A percentile compares a stretch with the other conserved stretches of the same genome.
phyloP scores from a whole-genome alignment of 176 grass and related monocot genomes.

The Ensete glaucum region DNA sequence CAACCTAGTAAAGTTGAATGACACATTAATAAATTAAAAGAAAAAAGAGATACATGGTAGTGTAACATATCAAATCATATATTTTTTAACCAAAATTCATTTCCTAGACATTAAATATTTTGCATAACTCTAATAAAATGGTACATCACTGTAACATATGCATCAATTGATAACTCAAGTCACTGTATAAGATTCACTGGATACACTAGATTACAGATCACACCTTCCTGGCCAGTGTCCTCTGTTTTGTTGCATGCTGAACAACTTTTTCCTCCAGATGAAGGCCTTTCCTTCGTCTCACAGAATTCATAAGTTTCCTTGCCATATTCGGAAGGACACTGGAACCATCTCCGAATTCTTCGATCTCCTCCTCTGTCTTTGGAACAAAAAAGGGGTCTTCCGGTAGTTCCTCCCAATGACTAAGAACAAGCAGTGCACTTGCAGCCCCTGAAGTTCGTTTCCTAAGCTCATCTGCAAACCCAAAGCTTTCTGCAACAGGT shows the following conservation, averaged over 20 bases:
- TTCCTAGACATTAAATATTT: too few species aligned
- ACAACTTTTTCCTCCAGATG: slow-evolving; percentile 89
- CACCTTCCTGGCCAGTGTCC: slow-evolving; percentile 84
- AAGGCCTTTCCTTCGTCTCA: slow-evolving; percentile 77
- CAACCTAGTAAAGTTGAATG: too few species aligned
- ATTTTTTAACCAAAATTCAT: too few species aligned
- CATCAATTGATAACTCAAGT: background rate
- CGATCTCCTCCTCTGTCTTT: slow-evolving; percentile 74
- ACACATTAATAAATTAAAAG: too few species aligned
- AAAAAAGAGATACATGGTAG: too few species aligned
- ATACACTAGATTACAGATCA: slow-evolving; percentile 22
- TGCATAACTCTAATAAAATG: too few species aligned
- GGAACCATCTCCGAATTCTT: slow-evolving; percentile 86
- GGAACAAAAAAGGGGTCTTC: slow-evolving; percentile 80
- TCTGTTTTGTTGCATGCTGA: slow-evolving; percentile 86
- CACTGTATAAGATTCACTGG: background rate
- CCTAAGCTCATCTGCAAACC: slow-evolving; percentile 68
- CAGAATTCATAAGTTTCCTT: slow-evolving; percentile 73
- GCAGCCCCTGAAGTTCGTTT: slow-evolving; percentile 53
- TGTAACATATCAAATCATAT: too few species aligned
- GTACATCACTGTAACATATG: background rate
- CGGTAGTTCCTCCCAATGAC: slow-evolving; percentile 72
- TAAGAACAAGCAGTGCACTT: slow-evolving; percentile 68
- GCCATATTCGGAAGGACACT: slow-evolving; percentile 75
- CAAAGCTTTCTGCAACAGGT: slow-evolving; percentile 67